These are phyloP conservation scores for Solanum rostratum DNA, from an alignment of 257 asterid genomes.

Conservation along the genomic window DNA sequence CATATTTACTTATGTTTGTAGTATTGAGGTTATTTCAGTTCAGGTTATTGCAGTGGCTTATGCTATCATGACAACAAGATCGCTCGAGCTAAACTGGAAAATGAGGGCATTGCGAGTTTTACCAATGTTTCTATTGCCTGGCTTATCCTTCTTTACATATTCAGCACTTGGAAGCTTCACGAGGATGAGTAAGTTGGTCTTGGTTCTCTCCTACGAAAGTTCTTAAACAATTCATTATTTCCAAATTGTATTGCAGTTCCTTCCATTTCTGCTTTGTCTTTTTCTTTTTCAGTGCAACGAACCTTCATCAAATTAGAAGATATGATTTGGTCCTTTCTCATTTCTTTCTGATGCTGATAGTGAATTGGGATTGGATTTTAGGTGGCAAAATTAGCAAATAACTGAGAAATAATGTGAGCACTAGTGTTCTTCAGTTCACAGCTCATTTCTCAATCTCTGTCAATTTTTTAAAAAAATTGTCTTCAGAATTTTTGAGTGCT, in stretches of 20 bases:
- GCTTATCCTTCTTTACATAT: slow-evolving; percentile 35
- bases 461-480: background rate
- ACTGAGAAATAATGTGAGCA: background rate
- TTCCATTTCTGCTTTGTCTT: background rate
- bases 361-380: background rate
- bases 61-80: slow-evolving; percentile 76
- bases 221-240: background rate
- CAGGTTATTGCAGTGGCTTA: slow-evolving; percentile 81
- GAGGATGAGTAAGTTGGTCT: slow-evolving; percentile 62
- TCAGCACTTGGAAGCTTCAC: slow-evolving; percentile 47
- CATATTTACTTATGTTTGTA: background rate
- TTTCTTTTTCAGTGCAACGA: background rate
- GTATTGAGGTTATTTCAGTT: background rate
- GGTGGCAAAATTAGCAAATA: background rate
- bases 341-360: background rate
- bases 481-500: background rate
- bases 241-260: background rate
- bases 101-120: slow-evolving; percentile 72
- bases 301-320: background rate
- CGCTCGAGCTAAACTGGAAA: slow-evolving; percentile 65
- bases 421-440: background rate
- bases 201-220: background rate
- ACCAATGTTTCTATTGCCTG: slow-evolving; percentile 87
- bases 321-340: background rate
- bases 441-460: background rate